These are phyloP conservation scores for Claviceps humidiphila DNA, from an alignment of 2,329 filamentous ascomycete genomes.

Conservation along the genomic window DNA sequence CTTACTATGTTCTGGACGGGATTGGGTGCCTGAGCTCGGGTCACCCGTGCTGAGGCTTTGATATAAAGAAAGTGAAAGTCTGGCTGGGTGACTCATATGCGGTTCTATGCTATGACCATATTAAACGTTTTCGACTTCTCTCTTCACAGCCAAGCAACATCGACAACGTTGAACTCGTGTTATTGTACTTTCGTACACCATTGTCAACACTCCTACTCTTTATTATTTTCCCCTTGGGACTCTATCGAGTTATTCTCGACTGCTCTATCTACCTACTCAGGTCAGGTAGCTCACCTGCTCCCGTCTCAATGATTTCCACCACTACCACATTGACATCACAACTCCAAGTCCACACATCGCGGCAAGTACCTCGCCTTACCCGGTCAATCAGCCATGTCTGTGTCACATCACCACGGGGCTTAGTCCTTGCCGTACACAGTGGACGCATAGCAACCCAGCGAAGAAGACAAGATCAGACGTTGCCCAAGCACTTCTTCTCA, in stretches of 20 bases:
- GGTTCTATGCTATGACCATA: neutral
- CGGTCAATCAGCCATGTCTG: conserved; percentile 4
- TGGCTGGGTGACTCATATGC: neutral
- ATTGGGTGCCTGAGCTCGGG: neutral
- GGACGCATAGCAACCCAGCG: conserved; percentile 7
- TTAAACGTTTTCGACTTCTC: neutral
- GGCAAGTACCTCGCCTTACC: conserved; percentile 14
- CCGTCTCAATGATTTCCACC: conserved; percentile 15
- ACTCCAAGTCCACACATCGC: conserved; percentile 7
- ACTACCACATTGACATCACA: conserved; percentile 10
- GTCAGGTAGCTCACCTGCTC: neutral
- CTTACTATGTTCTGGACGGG: no score
- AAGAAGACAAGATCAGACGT: neutral
- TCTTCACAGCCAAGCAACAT: neutral
- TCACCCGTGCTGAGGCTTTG: neutral
- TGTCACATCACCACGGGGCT: conserved; percentile 3
- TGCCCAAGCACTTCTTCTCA: conserved; percentile 35
- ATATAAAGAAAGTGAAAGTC: neutral
- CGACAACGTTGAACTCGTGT: neutral
- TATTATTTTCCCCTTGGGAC: neutral
- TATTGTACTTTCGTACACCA: no score
- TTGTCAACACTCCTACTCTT: no score
- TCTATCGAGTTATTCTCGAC: neutral
- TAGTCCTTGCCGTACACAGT: conserved; percentile 5
- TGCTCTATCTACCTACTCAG: neutral